These are phyloP conservation scores for Xylariaceae sp. DNA, from an alignment of 2,329 filamentous ascomycete genomes.

Conservation along the genomic window DNA sequence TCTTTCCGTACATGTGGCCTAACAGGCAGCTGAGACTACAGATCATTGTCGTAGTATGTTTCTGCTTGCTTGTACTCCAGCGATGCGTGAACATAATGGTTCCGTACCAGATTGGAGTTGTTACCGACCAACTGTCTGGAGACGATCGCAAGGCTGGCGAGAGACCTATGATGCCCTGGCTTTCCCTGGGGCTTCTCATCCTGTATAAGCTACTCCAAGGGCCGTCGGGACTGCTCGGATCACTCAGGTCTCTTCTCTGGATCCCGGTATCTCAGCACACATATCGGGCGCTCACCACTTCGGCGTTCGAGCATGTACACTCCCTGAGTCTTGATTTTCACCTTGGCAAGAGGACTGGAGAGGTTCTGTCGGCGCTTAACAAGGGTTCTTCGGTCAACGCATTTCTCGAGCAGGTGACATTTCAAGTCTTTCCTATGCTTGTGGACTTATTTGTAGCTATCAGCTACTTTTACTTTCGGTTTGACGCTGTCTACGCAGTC, in stretches of 20 bases:
- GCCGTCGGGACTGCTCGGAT: conserved; percentile 83
- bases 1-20: conserved; percentile 97
- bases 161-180: conserved; percentile 65
- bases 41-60: conserved; percentile 78
- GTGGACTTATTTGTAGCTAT: conserved; percentile 87
- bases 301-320: conserved; percentile 97
- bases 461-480: conserved; percentile 74
- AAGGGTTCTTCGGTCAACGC: conserved; percentile 96
- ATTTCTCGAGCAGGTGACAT: conserved; percentile 95
- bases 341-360: conserved; percentile 92
- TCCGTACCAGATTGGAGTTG: conserved; percentile 75
- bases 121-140: conserved; percentile 72
- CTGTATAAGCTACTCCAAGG: conserved; percentile 82
- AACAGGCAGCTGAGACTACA: conserved; percentile 75
- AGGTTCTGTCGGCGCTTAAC: conserved; percentile 92
- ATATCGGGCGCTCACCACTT: conserved; percentile 89
- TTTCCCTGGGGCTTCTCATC: conserved; percentile 75
- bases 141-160: conserved; percentile 52
- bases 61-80: conserved; percentile 77
- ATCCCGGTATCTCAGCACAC: conserved; percentile 97
- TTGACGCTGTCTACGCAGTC: conserved; percentile 88
- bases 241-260: conserved; percentile 82
- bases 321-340: conserved; percentile 95
- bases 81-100: conserved; percentile 85
- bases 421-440: conserved; percentile 93